These are phyloP conservation scores for Tetradesmus obliquus DNA, from an alignment of 139 green algal genomes.

Conservation along the genomic window DNA sequence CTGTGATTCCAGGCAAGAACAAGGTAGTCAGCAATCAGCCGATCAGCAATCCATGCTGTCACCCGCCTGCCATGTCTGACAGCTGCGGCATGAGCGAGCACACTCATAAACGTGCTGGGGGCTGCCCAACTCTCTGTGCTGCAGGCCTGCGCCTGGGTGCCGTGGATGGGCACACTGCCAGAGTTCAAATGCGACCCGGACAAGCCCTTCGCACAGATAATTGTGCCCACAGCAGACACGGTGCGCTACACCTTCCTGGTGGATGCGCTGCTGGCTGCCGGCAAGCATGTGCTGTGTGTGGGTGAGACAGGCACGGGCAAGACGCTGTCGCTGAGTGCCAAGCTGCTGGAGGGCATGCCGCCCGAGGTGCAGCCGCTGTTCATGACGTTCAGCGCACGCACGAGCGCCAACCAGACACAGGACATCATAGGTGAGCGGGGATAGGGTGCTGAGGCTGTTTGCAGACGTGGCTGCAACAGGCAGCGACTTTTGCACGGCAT, in stretches of 20 bases:
- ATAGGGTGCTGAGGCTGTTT: not conserved
- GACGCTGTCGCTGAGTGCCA: slow-evolving; percentile 79
- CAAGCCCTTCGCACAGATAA: slow-evolving; percentile 78
- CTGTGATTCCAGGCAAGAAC: no score
- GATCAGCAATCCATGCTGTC: no score
- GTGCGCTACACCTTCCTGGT: slow-evolving; percentile 84
- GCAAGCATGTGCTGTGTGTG: slow-evolving; percentile 83
- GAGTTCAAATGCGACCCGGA: slow-evolving; percentile 80
- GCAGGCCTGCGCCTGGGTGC: slow-evolving; percentile 66
- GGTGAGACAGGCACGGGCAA: slow-evolving; percentile 90
- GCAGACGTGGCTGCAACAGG: not conserved
- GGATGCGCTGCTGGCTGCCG: slow-evolving; percentile 64
- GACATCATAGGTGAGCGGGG: slow-evolving; percentile 67
- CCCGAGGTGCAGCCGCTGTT: slow-evolving; percentile 75
- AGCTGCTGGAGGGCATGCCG: slow-evolving; percentile 78
- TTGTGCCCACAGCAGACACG: slow-evolving; percentile 84
- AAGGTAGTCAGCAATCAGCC: no score
- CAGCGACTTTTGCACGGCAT: no score
- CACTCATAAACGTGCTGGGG: no score
- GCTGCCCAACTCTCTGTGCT: not conserved
- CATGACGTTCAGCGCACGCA: slow-evolving; percentile 85
- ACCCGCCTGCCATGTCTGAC: no score
- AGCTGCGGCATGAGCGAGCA: no score
- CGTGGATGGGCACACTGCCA: slow-evolving; percentile 80
- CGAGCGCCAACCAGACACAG: slow-evolving; percentile 85